These are phyloP conservation scores for Colletotrichum lini DNA, from an alignment of 2,329 filamentous ascomycete genomes.

Conservation along the genomic window DNA sequence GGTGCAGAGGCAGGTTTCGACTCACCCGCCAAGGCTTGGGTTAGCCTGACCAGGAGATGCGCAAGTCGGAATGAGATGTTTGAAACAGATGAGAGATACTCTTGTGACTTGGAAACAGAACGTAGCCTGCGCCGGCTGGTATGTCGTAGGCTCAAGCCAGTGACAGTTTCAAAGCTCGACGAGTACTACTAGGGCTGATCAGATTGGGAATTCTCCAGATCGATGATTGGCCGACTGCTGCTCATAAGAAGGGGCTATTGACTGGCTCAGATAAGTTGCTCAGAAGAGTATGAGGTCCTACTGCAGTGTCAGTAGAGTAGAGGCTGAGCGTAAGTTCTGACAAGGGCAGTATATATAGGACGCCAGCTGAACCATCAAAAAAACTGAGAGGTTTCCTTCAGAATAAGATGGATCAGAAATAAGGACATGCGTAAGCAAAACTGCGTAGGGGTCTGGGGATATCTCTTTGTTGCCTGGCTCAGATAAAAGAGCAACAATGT, in stretches of 20 bases:
- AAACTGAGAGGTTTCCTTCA: background rate
- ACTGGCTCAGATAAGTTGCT: background rate
- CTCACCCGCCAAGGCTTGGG: slow-evolving; percentile 15
- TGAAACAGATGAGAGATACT: background rate
- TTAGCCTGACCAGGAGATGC: slow-evolving; percentile 1
- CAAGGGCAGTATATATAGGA: background rate
- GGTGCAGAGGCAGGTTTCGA: slow-evolving; percentile 11
- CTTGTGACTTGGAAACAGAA: background rate
- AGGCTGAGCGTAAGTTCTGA: background rate
- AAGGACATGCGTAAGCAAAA: background rate
- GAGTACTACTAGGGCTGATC: background rate
- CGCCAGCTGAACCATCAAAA: background rate
- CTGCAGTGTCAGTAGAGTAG: background rate
- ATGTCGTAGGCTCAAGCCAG: background rate
- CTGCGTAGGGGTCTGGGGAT: background rate
- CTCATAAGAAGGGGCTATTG: background rate
- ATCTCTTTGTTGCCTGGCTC: slow-evolving; percentile 8
- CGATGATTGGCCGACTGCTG: background rate
- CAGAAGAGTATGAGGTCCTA: background rate
- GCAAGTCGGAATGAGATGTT: background rate
- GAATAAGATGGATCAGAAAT: background rate
- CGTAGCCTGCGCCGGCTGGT: background rate
- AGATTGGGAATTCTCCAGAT: background rate
- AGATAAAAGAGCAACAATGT: slow-evolving; percentile 10
- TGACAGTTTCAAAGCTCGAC: background rate